Conservation (phyloP, 148 eudicot species). For the Pouteria glomerata region DNA sequence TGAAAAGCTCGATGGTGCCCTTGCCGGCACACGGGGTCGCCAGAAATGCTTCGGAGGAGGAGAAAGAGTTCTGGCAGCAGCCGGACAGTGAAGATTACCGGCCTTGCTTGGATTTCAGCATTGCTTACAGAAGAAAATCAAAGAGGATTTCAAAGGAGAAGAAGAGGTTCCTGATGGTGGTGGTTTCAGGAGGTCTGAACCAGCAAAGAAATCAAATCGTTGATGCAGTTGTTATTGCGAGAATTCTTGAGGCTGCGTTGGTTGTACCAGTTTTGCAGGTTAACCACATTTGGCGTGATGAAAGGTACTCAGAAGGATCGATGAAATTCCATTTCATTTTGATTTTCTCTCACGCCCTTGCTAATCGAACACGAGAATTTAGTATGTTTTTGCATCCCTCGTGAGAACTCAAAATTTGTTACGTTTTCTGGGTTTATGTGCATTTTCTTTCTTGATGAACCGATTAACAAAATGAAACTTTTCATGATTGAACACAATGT, state of each 20-base stretch:
- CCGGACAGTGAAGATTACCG: slow-evolving; percentile 49
- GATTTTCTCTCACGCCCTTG: no score
- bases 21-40: slow-evolving; percentile 41
- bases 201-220: slow-evolving; percentile 71
- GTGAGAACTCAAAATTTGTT: no score
- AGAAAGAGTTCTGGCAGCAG: slow-evolving; percentile 55
- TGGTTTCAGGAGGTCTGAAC: slow-evolving; percentile 66
- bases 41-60: slow-evolving; percentile 30
- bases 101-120: slow-evolving; percentile 56
- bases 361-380: no score
- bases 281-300: slow-evolving; percentile 69
- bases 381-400: no score
- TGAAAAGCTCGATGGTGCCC: slow-evolving; percentile 46
- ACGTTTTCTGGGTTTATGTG: no score
- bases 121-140: slow-evolving; percentile 47
- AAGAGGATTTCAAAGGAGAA: slow-evolving; percentile 35
- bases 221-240: slow-evolving; percentile 67
- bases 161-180: slow-evolving; percentile 51
- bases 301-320: slow-evolving; percentile 31
- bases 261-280: slow-evolving; percentile 64
- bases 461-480: no score
- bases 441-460: no score
- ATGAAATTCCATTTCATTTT: no score
- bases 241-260: slow-evolving; percentile 69
- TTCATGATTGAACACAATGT: no score